phyloP scores from a whole-genome alignment of 768 basidiomycete species.

The Polyporus arcularius region DNA sequence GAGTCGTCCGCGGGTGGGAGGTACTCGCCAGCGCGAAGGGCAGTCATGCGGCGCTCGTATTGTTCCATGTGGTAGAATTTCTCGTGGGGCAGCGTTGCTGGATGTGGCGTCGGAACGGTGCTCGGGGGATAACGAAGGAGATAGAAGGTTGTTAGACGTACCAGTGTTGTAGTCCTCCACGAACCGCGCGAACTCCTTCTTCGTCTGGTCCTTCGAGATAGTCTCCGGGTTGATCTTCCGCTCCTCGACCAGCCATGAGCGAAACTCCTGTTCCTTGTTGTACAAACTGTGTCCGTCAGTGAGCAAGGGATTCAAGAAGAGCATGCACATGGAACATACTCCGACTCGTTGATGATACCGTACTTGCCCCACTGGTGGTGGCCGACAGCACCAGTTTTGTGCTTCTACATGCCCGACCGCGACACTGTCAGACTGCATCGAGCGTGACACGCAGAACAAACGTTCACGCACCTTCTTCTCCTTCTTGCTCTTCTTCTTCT shows the following conservation, averaged over 20 bases:
- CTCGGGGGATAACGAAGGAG: background rate
- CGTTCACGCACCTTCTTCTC: constrained; percentile 58
- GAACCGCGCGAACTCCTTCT: constrained; percentile 82
- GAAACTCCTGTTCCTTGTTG: constrained; percentile 83
- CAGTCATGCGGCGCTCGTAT: constrained; percentile 83
- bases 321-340: constrained; percentile 52
- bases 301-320: background rate
- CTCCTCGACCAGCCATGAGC: constrained; percentile 92
- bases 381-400: constrained; percentile 57
- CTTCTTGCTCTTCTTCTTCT: constrained; percentile 66
- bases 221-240: constrained; percentile 90
- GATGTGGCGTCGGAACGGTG: background rate
- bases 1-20: constrained; percentile 67
- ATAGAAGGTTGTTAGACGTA: constrained; percentile 28
- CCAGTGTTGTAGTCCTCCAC: constrained; percentile 86
- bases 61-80: constrained; percentile 92
- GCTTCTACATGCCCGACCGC: constrained; percentile 37
- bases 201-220: constrained; percentile 79
- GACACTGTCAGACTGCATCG: background rate
- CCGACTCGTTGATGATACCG: constrained; percentile 81
- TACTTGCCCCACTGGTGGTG: constrained; percentile 88
- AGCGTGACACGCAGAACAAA: background rate
- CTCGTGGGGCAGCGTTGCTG: constrained; percentile 91
- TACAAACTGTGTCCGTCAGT: constrained; percentile 57
- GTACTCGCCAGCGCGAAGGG: constrained; percentile 81